Evolutionary conservation across 495 filamentous ascomycete genomes (phyloP), one percentile per base, ranked within the genome.

Genomic region (Achaetomiella virescens): DNA sequence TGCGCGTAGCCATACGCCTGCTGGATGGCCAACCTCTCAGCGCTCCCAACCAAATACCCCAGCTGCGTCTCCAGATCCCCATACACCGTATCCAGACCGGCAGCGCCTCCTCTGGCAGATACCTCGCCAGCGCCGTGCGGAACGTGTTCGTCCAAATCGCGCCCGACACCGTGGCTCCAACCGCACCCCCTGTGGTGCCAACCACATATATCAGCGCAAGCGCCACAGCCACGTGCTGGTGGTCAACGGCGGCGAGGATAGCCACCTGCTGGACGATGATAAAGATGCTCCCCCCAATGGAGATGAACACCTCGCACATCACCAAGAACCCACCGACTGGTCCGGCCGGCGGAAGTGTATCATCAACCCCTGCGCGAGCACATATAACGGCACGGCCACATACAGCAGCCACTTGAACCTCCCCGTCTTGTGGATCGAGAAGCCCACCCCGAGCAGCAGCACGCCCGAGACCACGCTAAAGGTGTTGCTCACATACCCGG

Each of bases 301-400:
- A 82, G 62, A 89, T 88, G 71, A 90, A 85, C 65, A 91, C 86
- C 69, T 91, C 84, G 62, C 81, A 85, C 83, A 89, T 88, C 70
- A 90, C 70, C 11, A 88, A 64, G 66, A 79, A 85, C 29, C 80
- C 50, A 88, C 78, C 37, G 73, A 61, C 20, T 70, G 66, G 38
- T 79, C 72, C 3, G 73, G 69, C 38, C 73, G 67, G 33, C 87
- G 83, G 78, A 89, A 90, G 58, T 87, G 72, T 58, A 91, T 87
- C 79, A 90, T 83, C 31, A 90, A 74, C 10, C 85, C 87, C 38
- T 52, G 83, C 65, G 36, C 67, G 1, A 89, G 76, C 33, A 86
- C 73, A 58, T 78, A 75, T 17, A 89, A 66, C 0, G 85, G 84
- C 1, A 87, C 66, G 10, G 70, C 84, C 61, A 84, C 79, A 68